These are phyloP conservation scores for Achaetomium macrosporum DNA, from an alignment of 2,329 filamentous ascomycete genomes.

Conservation along the genomic window DNA sequence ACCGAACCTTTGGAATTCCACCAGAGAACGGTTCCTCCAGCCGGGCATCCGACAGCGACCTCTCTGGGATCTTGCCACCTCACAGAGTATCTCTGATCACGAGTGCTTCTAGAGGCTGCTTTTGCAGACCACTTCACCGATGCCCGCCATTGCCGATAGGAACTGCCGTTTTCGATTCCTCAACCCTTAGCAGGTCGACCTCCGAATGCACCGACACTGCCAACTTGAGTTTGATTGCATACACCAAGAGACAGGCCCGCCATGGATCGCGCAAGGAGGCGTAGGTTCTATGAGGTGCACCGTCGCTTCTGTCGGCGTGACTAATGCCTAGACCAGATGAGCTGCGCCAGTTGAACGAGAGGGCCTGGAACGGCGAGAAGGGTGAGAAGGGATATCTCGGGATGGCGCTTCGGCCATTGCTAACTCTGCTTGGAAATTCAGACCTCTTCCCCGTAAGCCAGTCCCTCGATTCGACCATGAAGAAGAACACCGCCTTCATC, in stretches of 20 bases:
- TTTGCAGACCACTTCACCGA: constrained; percentile 29
- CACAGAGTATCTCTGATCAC: constrained; percentile 12
- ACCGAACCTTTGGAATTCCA: constrained; percentile 11
- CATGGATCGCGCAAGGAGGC: constrained; percentile 63
- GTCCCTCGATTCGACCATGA: constrained; percentile 87
- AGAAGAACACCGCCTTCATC: constrained; percentile 98
- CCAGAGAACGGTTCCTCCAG: background rate
- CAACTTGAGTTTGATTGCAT: constrained; percentile 25
- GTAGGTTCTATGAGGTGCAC: constrained; percentile 34
- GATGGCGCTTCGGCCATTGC: constrained; percentile 1
- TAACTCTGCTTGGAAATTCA: constrained; percentile 31
- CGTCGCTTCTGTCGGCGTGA: background rate
- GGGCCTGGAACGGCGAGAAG: constrained; percentile 83
- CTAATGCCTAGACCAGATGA: constrained; percentile 56
- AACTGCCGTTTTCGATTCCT: constrained; percentile 37
- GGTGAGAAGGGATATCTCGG: constrained; percentile 45
- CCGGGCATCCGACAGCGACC: background rate
- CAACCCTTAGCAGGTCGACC: constrained; percentile 39
- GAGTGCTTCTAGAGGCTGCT: constrained; percentile 21
- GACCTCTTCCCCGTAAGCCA: constrained; percentile 72
- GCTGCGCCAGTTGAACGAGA: constrained; percentile 80
- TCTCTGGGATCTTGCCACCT: background rate
- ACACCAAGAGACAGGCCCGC: constrained; percentile 33
- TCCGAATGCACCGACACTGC: constrained; percentile 43
- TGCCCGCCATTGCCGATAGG: constrained; percentile 40